Base-by-base conservation (phyloP, 352 stramenopile species). In the Globisporangium mamillatum region DNA sequence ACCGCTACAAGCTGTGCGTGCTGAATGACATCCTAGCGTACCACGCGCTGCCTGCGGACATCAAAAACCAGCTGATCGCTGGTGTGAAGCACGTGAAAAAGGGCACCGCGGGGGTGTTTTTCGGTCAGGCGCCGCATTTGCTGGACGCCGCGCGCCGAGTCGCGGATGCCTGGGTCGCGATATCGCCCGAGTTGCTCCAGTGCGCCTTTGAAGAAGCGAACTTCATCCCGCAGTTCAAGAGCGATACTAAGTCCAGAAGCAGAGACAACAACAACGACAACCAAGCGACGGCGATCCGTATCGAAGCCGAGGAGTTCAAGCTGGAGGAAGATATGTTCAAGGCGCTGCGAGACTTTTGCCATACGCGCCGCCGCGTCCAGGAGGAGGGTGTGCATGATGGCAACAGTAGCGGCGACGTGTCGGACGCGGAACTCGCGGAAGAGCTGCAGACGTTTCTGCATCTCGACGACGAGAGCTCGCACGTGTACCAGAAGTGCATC, bases 11-110 rank as follows among this genome's bases (percentile, higher is more conserved):
- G 27, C 64, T 36, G 22, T 22, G 46, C 16, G 36, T 76, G 6
- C 55, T 76, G n/a, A 55, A 27, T 25, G 71, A 74, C 56, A 27
- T 76, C 29, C 68, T 76, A 36, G 68, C 68, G 24, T 66, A 69
- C 20, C 50, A 69, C 32, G 60, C 63, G 24, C 55, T 74, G 41
- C 59, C 66, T 8, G 9, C 38, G 18, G 25, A 54, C 24, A 29
- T 71, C 46, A 64, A 64, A 10, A 52, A 63, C 27, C 52, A 62
- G n/a, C 38, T 71, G 7, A 25, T 60, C 3, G 41, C 48, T 0
- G 57, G 55, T 9, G 32, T 48, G 12, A 70, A 68, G 60, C 38
- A 68, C 44, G 50, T 60, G 44, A 34, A 41, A 20, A 64, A 57
- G 24, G 67, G 59, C 12, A 27, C 67, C 4, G 66, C 62, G 2